Base-by-base conservation (phyloP, 805 yeast genomes). In the Myxozyma neotropica region DNA sequence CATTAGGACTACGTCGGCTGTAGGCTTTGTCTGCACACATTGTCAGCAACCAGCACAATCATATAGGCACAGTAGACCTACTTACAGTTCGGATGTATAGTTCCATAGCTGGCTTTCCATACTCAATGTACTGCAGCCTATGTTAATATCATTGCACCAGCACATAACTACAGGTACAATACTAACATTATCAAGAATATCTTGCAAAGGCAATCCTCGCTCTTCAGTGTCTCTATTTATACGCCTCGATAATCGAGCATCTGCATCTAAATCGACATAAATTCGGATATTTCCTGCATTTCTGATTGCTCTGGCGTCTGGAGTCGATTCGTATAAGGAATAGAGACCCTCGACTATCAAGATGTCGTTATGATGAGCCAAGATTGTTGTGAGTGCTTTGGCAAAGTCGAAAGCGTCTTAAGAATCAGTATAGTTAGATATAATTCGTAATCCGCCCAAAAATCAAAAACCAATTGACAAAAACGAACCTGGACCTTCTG, bases 191-290 rank as follows among this genome's bases (percentile, higher is more conserved):
- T 61, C 65, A 24, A 61, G 31, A 19, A 61, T 45, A 27, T 26
- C 49, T 26, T 54, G 46, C 36, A 61, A 35, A 23, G 55, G 29
- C 21, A 61, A 31, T 3, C 54, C 47, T 6, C 57, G 51, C 29
- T 61, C 59, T 3, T 42, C 35, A 5, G 58, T 56, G 53, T 61
- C 64, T 39, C 64, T 39, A 13, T 33, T 53, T 29, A 61, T 86
- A 87, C 94, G 83, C 64, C 96, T 81, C 21, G 89, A 85, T 44
- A 92, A 75, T 55, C 97, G 75, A 6, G 87, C 83, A 71, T 92
- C 98, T 0, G 93, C 84, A 72, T 93, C 97, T 62, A 90, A 81
- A 65, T 89, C 95, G 15, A 92, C 79, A 67, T 86, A 92, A 1
- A 92, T 83, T 69, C 84, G 85, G 63, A 92, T 77, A 0, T 83